These are phyloP conservation scores for Silene vulgaris DNA, from an alignment of 179 eudicot species.

Conservation along the genomic window DNA sequence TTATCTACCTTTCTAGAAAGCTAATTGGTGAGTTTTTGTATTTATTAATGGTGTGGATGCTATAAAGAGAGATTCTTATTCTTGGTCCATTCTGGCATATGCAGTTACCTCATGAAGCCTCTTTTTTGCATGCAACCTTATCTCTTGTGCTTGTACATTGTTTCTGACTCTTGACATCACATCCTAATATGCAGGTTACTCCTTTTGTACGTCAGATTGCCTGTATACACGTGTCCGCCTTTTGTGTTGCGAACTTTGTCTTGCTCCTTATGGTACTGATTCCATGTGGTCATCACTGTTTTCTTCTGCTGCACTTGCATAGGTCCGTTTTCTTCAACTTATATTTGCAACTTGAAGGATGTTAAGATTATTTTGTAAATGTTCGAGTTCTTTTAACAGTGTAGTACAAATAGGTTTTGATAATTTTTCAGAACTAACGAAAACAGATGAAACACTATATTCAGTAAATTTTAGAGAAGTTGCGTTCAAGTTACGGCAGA, in stretches of 20 bases:
- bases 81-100: constrained; percentile 28
- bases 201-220: constrained; percentile 22
- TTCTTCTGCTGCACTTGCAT: neutral
- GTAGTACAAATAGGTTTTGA: neutral
- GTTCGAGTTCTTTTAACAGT: neutral
- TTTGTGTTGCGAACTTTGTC: constrained; percentile 10
- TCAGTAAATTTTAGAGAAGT: neutral
- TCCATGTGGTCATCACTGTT: neutral
- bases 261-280: constrained; percentile 1
- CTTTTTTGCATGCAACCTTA: constrained; percentile 23
- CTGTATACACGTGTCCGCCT: constrained; percentile 22
- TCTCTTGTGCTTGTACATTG: constrained; percentile 26
- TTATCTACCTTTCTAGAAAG: constrained; percentile 23
- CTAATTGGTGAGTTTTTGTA: constrained; percentile 25
- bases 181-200: constrained; percentile 19
- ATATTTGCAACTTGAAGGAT: neutral
- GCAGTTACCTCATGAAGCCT: constrained; percentile 1
- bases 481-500: neutral
- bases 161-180: constrained; percentile 20
- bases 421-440: neutral
- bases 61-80: constrained; percentile 27
- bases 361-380: neutral
- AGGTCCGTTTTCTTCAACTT: neutral
- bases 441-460: no score
- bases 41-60: constrained; percentile 29